Evolutionary conservation across 805 yeast species (phyloP), one percentile per base, ranked within the genome.

Genomic region (Torulaspora quercuum): DNA sequence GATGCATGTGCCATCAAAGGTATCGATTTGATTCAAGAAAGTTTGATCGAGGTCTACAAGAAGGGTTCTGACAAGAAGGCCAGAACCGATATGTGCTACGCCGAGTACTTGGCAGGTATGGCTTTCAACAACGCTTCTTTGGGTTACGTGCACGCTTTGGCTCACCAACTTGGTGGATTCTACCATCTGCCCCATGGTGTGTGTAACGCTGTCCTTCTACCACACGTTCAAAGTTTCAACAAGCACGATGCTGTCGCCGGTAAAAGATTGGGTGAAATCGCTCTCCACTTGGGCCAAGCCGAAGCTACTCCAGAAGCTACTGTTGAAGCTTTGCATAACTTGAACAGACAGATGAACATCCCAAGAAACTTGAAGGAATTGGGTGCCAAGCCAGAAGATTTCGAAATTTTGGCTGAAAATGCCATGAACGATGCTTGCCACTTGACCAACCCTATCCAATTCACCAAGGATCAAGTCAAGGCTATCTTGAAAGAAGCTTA

Each of bases 131-230:
- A 67, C 34, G 72, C 72, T 21, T 50, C 53, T 20, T 33, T 14
- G 66, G 72, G 34, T 66, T 68, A 39, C 65, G 68, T 53, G 48
- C 68, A 39, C 59, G 72, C 57, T 63, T 61, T 48, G 66, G 72
- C 42, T 49, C 69, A 35, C 61, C 71, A 33, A 63, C 47, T 53
- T 46, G 42, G 69, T 58, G 29, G 70, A 55, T 46, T 67, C 58
- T 48, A 63, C 65, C 33, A 65, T 61, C 33, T 68, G 31, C 72
- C 72, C 8, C 72, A 68, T 39, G 72, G 72, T 21, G 70, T 68
- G 20, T 55, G 64, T 28, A 71, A 68, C 12, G 72, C 72, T 10
- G 68, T 68, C 6, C 60, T 70, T 6, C 58, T 70, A n/a, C 72
- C 72, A 4, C 63, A 68, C 19, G 72, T 68, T 11, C 55, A 50